Percentiles rank a stretch among this genome's conserved stretches.
Evolutionary conservation across 2,329 filamentous ascomycete species (phyloP).

Genomic region (Aspergillus sojae): DNA sequence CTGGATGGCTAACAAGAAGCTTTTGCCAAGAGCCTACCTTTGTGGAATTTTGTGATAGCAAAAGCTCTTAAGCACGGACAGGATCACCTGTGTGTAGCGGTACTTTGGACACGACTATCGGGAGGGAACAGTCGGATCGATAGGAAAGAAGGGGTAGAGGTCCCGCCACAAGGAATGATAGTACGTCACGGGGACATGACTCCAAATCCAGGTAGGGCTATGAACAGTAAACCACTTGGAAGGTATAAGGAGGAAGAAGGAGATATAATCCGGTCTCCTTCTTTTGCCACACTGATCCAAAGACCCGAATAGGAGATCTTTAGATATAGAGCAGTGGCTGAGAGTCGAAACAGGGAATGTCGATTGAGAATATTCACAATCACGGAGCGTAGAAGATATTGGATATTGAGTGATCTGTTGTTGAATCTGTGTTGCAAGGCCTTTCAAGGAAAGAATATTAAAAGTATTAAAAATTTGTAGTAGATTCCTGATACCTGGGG

Average conservation of each 20-base stretch:
- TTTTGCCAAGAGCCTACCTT: conserved; percentile 15
- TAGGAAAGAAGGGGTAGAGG: conserved; percentile 22
- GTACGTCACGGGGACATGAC: conserved; percentile 31
- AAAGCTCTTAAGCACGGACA: conserved; percentile 14
- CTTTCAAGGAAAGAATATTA: conserved; percentile 13
- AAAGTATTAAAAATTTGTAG: background rate
- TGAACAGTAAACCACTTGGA: conserved; percentile 8
- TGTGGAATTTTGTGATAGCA: conserved; percentile 15
- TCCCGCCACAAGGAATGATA: conserved; percentile 31
- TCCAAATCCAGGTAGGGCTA: conserved; percentile 14
- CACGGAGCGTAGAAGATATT: conserved; percentile 11
- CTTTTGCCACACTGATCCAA: conserved; percentile 7
- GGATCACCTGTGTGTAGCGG: conserved; percentile 12
- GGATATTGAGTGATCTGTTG: conserved; percentile 17
- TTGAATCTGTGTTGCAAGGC: conserved; percentile 19
- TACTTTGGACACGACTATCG: conserved; percentile 12
- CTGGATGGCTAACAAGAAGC: background rate
- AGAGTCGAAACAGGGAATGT: conserved; percentile 11
- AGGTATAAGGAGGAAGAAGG: conserved; percentile 5
- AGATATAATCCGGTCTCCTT: background rate
- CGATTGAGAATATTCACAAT: conserved; percentile 14
- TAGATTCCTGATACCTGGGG: background rate
- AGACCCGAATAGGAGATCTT: conserved; percentile 6
- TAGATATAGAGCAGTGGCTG: conserved; percentile 20
- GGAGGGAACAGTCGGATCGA: conserved; percentile 13